Conservation (phyloP, 2,329 filamentous ascomycete species). For the Cladophialophora carrionii region DNA sequence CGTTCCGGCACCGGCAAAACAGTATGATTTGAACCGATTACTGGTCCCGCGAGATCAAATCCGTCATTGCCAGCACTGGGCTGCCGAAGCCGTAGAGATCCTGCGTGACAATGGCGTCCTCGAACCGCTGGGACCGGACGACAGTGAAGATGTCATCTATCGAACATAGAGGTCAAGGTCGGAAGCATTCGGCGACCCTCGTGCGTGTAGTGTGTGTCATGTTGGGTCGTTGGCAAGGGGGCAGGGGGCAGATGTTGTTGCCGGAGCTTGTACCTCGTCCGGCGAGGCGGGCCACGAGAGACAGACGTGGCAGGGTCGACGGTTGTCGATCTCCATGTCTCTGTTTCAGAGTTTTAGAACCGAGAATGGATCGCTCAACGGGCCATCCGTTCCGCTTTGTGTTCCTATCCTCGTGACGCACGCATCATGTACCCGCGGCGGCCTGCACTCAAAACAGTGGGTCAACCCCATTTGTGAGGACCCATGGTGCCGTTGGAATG, state of each 20-base stretch:
- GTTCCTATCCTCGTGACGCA: no score
- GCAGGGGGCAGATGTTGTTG: no score
- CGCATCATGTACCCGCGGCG: no score
- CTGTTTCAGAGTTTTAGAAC: neutral
- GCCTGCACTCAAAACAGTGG: no score
- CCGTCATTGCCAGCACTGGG: slow-evolving; percentile 6
- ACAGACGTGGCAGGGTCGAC: no score
- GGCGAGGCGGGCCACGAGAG: no score
- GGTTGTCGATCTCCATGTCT: neutral
- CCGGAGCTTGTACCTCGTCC: no score
- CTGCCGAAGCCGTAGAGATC: neutral
- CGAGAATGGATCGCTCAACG: neutral
- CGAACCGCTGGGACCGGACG: slow-evolving; percentile 1
- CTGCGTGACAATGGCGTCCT: neutral
- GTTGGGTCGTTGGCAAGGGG: no score
- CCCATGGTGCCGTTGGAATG: no score
- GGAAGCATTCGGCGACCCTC: neutral
- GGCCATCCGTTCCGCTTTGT: slow-evolving; percentile 3
- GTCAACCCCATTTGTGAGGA: no score
- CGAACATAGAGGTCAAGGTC: neutral
- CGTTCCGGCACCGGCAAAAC: neutral
- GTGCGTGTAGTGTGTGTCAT: neutral
- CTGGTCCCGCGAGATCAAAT: neutral
- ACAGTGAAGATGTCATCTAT: neutral
- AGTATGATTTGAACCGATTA: neutral